A percentile compares a stretch with the other conserved stretches of the same genome.
Evolutionary conservation across 2,329 filamentous ascomycete genomes (phyloP).

Genomic region (Seiridium cupressi): DNA sequence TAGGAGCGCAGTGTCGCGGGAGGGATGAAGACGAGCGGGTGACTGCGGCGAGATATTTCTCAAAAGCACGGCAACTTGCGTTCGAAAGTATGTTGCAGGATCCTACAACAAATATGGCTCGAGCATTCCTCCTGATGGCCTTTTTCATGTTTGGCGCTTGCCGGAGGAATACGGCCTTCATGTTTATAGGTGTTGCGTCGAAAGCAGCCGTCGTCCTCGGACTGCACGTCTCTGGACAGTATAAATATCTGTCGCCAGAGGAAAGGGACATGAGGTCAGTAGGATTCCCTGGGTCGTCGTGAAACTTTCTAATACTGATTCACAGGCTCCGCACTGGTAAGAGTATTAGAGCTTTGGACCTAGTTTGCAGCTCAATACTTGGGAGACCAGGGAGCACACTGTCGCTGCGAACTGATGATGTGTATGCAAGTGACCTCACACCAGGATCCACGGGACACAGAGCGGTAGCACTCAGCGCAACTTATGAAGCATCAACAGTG

Average conservation of each 20-base stretch:
- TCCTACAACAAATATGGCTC: conserved; percentile 50
- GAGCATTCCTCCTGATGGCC: conserved; percentile 53
- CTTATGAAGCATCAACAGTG: conserved; percentile 3
- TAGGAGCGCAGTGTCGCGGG: conserved; percentile 47
- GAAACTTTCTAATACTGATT: neutral
- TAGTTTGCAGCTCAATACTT: conserved; percentile 46
- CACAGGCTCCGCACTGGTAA: conserved; percentile 41
- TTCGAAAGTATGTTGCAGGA: conserved; percentile 52
- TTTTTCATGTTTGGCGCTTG: conserved; percentile 60
- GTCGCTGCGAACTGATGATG: conserved; percentile 24
- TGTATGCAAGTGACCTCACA: conserved; percentile 18
- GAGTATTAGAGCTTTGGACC: conserved; percentile 45
- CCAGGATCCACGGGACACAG: conserved; percentile 17
- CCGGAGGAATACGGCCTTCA: conserved; percentile 58
- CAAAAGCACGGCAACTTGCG: conserved; percentile 43
- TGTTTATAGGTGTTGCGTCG: conserved; percentile 60
- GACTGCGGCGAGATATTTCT: conserved; percentile 41
- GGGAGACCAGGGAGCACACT: conserved; percentile 38
- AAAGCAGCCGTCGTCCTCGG: conserved; percentile 57
- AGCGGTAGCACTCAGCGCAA: conserved; percentile 1
- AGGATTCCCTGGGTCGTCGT: neutral
- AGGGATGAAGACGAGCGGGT: conserved; percentile 23
- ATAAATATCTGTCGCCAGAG: conserved; percentile 2
- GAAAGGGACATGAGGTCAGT: conserved; percentile 3
- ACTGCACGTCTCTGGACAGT: conserved; percentile 23